These are phyloP conservation scores for Rutstroemia sp. DNA, from an alignment of 2,329 filamentous ascomycete genomes.

Conservation along the genomic window DNA sequence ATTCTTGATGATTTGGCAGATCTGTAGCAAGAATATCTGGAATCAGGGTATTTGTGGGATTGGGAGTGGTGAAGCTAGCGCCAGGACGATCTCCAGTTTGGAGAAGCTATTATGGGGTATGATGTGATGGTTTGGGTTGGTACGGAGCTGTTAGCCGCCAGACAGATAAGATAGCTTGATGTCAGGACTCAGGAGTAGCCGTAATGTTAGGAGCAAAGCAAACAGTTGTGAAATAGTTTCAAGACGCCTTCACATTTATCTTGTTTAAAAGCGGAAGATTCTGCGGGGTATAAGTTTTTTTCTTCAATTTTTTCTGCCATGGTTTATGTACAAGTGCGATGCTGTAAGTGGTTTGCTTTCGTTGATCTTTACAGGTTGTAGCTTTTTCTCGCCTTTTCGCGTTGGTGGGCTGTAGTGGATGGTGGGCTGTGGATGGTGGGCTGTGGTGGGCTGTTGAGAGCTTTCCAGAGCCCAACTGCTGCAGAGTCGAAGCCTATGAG, in stretches of 20 bases:
- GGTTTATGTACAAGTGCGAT: not conserved
- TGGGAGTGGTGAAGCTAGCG: not conserved
- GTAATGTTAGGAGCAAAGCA: not conserved
- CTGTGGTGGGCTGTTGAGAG: not conserved
- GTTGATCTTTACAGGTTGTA: not conserved
- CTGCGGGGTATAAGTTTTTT: conserved; percentile 1
- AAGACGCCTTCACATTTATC: not conserved
- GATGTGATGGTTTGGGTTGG: not conserved
- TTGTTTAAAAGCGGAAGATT: not conserved
- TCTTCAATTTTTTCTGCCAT: not conserved
- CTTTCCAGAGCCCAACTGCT: not conserved
- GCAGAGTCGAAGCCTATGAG: not conserved
- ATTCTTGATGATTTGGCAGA: not conserved
- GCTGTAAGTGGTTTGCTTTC: not conserved
- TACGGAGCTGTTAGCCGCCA: conserved; percentile 2
- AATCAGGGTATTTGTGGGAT: not conserved
- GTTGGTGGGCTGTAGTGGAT: not conserved
- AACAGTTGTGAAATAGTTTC: not conserved
- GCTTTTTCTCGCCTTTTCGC: not conserved
- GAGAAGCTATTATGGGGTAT: conserved; percentile 5
- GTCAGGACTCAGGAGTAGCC: not conserved
- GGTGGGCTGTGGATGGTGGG: too few species aligned
- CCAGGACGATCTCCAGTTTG: not conserved
- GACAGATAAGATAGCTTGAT: not conserved
- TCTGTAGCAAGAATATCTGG: not conserved